phyloP scores from a whole-genome alignment of 164 flowering plant genomes.

The Macadamia integrifolia region DNA sequence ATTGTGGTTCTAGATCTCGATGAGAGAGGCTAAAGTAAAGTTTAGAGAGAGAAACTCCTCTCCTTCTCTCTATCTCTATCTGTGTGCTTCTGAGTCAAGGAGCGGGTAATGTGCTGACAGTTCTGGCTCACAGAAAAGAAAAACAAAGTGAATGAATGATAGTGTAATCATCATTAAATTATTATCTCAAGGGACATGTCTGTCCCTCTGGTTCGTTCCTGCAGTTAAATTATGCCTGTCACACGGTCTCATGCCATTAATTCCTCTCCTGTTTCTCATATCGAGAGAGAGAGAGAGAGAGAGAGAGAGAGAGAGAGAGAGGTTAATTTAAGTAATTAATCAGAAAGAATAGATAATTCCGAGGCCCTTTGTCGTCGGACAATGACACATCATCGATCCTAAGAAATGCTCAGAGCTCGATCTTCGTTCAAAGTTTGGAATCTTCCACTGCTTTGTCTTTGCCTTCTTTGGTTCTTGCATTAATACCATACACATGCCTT shows the following conservation, averaged over 20 bases:
- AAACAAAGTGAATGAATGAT: constrained; percentile 14
- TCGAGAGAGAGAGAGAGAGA: constrained; percentile 4
- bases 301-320: constrained; percentile 3
- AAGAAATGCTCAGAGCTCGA: constrained; percentile 7
- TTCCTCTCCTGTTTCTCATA: not conserved
- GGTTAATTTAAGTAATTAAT: too few relatives aligned
- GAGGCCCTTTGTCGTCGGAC: constrained; percentile 5
- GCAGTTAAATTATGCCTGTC: constrained; percentile 8
- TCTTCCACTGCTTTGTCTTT: constrained; percentile 1
- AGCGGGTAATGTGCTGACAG: not conserved
- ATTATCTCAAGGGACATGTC: constrained; percentile 16
- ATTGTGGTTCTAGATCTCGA: not conserved
- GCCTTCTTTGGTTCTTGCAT: too few relatives aligned
- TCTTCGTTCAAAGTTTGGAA: constrained; percentile 6
- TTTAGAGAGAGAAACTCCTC: too few relatives aligned
- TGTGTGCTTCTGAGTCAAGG: not conserved
- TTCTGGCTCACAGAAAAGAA: not conserved
- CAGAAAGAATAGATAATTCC: not conserved
- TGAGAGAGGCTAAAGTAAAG: not conserved
- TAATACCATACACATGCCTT: too few relatives aligned
- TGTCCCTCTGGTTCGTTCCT: constrained; percentile 8
- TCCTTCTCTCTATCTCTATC: too few relatives aligned
- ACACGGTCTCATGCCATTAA: constrained; percentile 2
- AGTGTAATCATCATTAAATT: constrained; percentile 18
- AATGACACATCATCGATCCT: constrained; percentile 1